Conservation (phyloP, 164 flowering plant genomes). For the Annona squamosa region DNA sequence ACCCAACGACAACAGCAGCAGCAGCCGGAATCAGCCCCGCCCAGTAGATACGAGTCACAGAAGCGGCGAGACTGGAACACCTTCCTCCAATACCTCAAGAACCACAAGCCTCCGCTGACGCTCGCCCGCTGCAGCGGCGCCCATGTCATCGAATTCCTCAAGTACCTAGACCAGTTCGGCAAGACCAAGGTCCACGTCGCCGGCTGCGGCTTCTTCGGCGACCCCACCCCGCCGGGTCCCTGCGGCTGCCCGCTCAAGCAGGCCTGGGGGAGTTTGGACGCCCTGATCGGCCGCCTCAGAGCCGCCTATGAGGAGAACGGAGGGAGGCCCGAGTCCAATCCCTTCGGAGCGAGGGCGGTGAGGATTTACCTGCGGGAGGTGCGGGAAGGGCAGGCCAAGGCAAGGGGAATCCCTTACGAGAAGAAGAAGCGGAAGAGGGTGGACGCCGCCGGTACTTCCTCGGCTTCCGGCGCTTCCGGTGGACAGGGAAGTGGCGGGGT, state of each 20-base stretch:
- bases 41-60: slow-evolving; percentile 37
- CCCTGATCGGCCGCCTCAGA: slow-evolving; percentile 33
- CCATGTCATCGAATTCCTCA: slow-evolving; percentile 34
- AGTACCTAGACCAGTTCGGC: slow-evolving; percentile 38
- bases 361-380: slow-evolving; percentile 31
- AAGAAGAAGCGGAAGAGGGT: slow-evolving; percentile 35
- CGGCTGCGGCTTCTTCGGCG: slow-evolving; percentile 31
- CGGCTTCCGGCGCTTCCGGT: background rate
- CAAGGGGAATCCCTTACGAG: slow-evolving; percentile 35
- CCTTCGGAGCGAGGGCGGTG: slow-evolving; percentile 31
- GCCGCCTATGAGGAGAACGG: slow-evolving; percentile 42
- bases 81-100: slow-evolving; percentile 33
- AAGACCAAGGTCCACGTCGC: slow-evolving; percentile 32
- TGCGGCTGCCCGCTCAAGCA: slow-evolving; percentile 36
- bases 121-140: slow-evolving; percentile 27
- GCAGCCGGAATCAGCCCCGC: slow-evolving; percentile 8
- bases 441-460: background rate
- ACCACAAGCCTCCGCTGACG: slow-evolving; percentile 32
- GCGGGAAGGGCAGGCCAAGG: slow-evolving; percentile 31
- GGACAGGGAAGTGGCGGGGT: background rate
- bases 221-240: slow-evolving; percentile 28
- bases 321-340: slow-evolving; percentile 31
- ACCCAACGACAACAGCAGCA: background rate
- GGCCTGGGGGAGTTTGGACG: slow-evolving; percentile 42
- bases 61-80: slow-evolving; percentile 41